phyloP scores from a whole-genome alignment of 495 filamentous ascomycete genomes.

The Penicillium desertorum region DNA sequence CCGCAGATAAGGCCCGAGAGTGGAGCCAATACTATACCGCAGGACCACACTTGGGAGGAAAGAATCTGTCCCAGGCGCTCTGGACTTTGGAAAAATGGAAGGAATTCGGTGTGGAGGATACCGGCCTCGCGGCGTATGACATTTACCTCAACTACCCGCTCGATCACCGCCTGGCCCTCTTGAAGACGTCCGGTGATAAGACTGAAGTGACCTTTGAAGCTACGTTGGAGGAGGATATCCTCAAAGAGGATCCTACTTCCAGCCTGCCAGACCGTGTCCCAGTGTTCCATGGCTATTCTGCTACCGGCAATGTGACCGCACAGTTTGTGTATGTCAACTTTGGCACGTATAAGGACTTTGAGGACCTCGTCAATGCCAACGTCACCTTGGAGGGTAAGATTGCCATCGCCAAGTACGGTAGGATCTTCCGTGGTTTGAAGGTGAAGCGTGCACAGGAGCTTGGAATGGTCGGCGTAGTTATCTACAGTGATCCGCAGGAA shows the following conservation, averaged over 20 bases:
- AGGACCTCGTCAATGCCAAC: constrained; percentile 75
- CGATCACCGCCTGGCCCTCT: constrained; percentile 72
- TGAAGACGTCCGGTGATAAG: constrained; percentile 52
- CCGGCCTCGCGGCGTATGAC: constrained; percentile 77
- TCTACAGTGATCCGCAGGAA: constrained; percentile 88
- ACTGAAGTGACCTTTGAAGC: constrained; percentile 71
- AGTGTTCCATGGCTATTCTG: constrained; percentile 94
- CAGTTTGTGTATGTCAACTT: constrained; percentile 85
- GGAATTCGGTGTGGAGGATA: constrained; percentile 74
- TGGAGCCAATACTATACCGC: constrained; percentile 92
- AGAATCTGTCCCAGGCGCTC: constrained; percentile 79
- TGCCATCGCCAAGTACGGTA: constrained; percentile 81
- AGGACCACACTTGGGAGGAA: constrained; percentile 84
- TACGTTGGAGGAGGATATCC: constrained; percentile 76
- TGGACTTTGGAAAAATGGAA: constrained; percentile 88
- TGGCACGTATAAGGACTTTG: constrained; percentile 79
- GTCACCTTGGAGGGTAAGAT: constrained; percentile 80
- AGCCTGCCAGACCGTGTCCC: constrained; percentile 73
- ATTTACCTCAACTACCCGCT: constrained; percentile 88
- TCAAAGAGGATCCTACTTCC: constrained; percentile 81
- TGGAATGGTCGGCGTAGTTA: constrained; percentile 82
- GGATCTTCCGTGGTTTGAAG: constrained; percentile 86
- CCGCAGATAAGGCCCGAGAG: constrained; percentile 63
- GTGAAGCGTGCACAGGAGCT: constrained; percentile 90
- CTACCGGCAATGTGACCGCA: constrained; percentile 85